Evolutionary conservation across 1,284 basidiomycete genomes (phyloP).

Genomic region (Malassezia sp.): DNA sequence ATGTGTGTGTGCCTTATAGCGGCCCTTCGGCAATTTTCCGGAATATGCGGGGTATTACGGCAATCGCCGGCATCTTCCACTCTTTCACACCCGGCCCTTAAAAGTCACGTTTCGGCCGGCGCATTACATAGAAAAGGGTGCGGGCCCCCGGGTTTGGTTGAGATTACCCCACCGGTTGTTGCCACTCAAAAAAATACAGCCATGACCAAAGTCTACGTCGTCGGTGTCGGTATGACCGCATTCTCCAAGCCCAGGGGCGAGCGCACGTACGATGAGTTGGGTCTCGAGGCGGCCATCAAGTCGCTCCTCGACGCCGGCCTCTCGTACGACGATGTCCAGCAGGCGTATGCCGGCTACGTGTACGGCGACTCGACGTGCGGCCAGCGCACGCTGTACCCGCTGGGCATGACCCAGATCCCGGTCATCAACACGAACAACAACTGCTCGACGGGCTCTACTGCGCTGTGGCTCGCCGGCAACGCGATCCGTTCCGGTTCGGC

Average conservation of each 20-base stretch:
- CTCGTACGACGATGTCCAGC: constrained; percentile 65
- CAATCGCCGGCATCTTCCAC: too few relatives aligned
- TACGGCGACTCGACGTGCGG: constrained; percentile 55
- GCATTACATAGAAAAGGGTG: too few relatives aligned
- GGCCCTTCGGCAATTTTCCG: too few relatives aligned
- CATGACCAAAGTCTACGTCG: too few relatives aligned
- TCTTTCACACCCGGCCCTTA: too few relatives aligned
- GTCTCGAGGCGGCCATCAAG: constrained; percentile 67
- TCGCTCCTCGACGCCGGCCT: constrained; percentile 75
- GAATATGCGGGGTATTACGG: too few relatives aligned
- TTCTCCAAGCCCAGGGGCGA: constrained; percentile 62
- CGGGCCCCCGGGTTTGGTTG: too few relatives aligned
- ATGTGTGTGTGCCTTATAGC: too few relatives aligned
- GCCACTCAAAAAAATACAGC: too few relatives aligned
- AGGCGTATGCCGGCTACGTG: constrained; percentile 63
- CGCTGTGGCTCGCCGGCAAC: constrained; percentile 33
- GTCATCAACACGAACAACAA: constrained; percentile 72
- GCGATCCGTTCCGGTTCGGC: constrained; percentile 56
- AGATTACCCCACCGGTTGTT: too few relatives aligned
- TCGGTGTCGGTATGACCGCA: constrained; percentile 67
- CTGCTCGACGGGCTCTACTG: constrained; percentile 41
- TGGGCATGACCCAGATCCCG: constrained; percentile 72
- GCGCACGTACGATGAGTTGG: constrained; percentile 49
- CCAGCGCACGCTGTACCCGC: constrained; percentile 70
- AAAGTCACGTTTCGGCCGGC: too few relatives aligned